These are phyloP conservation scores for Pythium periplocum DNA, from an alignment of 352 stramenopile species.

Conservation along the genomic window DNA sequence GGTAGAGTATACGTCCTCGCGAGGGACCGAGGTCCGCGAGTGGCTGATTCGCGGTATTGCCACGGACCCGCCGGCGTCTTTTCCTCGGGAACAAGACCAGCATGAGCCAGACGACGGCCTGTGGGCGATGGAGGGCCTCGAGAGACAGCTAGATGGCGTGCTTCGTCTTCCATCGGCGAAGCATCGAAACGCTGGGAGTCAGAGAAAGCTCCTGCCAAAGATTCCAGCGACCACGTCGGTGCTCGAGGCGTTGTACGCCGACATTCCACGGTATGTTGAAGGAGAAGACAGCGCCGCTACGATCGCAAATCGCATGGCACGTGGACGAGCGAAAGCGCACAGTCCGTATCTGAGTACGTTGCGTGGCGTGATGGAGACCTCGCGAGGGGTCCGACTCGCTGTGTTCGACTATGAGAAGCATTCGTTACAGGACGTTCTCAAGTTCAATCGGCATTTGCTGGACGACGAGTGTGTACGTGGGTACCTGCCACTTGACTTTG, in stretches of 20 bases:
- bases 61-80: too few species aligned
- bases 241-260: conserved; percentile 27
- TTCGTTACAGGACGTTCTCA: conserved; percentile 64
- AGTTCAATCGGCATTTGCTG: conserved; percentile 60
- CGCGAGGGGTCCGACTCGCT: conserved; percentile 20
- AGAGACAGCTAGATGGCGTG: conserved; percentile 38
- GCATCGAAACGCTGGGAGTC: too few species aligned
- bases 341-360: conserved; percentile 30
- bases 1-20: conserved; percentile 22
- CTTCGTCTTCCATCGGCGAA: conserved; percentile 14
- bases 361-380: conserved; percentile 25
- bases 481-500: neutral
- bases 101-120: too few species aligned
- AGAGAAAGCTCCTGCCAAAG: too few species aligned
- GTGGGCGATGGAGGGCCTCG: conserved; percentile 9
- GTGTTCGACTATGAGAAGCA: conserved; percentile 67
- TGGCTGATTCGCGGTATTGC: conserved; percentile 10
- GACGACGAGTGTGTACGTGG: conserved; percentile 27
- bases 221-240: too few species aligned
- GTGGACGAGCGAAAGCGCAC: conserved; percentile 19
- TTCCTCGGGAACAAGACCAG: too few species aligned
- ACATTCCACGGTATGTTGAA: conserved; percentile 36
- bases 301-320: conserved; percentile 16
- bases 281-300: neutral
- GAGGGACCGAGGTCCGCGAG: conserved; percentile 5